Percentiles rank a stretch among this genome's conserved stretches.
Conservation (phyloP, 352 stramenopile genomes). For the Phytophthora foliorum region DNA sequence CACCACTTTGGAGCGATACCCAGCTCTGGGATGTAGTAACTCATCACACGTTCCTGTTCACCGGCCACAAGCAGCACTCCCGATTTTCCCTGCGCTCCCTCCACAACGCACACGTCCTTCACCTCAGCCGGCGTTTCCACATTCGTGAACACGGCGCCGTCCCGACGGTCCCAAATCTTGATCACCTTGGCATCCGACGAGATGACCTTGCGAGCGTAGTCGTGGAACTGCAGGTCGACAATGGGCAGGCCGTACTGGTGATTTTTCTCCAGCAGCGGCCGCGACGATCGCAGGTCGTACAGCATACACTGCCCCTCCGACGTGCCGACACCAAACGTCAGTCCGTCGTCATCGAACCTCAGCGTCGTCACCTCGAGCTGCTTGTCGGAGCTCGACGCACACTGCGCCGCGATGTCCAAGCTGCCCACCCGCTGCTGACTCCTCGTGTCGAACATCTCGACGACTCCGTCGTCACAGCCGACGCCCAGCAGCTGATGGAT, state of each 20-base stretch:
- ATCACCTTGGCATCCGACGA: slow-evolving; percentile 98
- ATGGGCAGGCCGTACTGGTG: slow-evolving; percentile 98
- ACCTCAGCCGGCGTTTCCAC: slow-evolving; percentile 97
- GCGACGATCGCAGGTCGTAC: slow-evolving; percentile 97
- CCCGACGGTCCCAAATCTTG: slow-evolving; percentile 97
- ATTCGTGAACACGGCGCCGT: slow-evolving; percentile 95
- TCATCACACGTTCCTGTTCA: slow-evolving; percentile 97
- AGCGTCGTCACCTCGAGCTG: slow-evolving; percentile 94
- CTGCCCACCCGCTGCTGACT: slow-evolving; percentile 74
- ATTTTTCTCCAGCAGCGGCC: slow-evolving; percentile 96
- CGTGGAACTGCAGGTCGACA: slow-evolving; percentile 95
- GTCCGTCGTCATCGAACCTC: slow-evolving; percentile 94
- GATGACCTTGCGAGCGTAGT: slow-evolving; percentile 91
- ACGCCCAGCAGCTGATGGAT: slow-evolving; percentile 93
- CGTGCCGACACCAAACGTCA: slow-evolving; percentile 97
- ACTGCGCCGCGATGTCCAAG: slow-evolving; percentile 63
- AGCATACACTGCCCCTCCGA: slow-evolving; percentile 94
- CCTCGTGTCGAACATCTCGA: slow-evolving; percentile 97
- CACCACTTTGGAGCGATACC: slow-evolving; percentile 98
- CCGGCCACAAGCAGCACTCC: slow-evolving; percentile 97
- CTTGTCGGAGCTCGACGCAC: slow-evolving; percentile 28
- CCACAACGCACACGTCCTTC: slow-evolving; percentile 96
- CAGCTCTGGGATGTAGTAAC: slow-evolving; percentile 99
- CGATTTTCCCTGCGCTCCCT: slow-evolving; percentile 91
- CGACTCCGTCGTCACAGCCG: slow-evolving; percentile 94